Conservation (phyloP, 768 basidiomycete genomes). For the Boletus patriciae region DNA sequence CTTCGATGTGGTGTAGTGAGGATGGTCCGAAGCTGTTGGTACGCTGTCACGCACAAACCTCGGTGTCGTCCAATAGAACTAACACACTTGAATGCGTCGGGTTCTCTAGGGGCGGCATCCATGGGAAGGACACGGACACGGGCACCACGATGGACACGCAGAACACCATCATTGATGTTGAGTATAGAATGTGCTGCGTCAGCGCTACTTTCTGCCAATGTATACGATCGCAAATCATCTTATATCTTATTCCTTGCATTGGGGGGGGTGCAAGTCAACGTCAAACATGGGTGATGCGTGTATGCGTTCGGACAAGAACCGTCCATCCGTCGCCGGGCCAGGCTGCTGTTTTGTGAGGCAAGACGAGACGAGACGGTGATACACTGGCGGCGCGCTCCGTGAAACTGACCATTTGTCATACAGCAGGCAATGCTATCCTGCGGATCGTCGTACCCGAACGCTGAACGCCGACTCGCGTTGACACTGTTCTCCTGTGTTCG, state of each 20-base stretch:
- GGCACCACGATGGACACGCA: constrained; percentile 37
- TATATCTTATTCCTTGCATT: neutral
- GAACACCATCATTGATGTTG: constrained; percentile 42
- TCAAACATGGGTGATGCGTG: neutral
- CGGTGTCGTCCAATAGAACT: neutral
- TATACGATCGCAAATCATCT: constrained; percentile 8
- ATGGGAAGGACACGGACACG: constrained; percentile 62
- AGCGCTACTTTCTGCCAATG: constrained; percentile 1
- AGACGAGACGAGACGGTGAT: neutral
- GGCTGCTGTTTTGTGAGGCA: neutral
- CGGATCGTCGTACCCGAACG: neutral
- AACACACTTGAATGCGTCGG: neutral
- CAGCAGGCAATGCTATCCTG: neutral
- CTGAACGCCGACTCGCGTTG: neutral
- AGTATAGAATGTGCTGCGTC: constrained; percentile 13
- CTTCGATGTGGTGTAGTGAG: constrained; percentile 45
- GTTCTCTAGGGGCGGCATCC: constrained; percentile 56
- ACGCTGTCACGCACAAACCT: constrained; percentile 2
- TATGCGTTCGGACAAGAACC: neutral
- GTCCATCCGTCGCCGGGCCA: neutral
- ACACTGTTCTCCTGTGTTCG: neutral
- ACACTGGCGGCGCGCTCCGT: neutral
- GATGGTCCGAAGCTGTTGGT: constrained; percentile 77
- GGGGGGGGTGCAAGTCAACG: neutral
- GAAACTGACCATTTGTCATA: neutral